Conservation (phyloP, 2,329 filamentous ascomycete species). For the Fonsecaea monophora region DNA sequence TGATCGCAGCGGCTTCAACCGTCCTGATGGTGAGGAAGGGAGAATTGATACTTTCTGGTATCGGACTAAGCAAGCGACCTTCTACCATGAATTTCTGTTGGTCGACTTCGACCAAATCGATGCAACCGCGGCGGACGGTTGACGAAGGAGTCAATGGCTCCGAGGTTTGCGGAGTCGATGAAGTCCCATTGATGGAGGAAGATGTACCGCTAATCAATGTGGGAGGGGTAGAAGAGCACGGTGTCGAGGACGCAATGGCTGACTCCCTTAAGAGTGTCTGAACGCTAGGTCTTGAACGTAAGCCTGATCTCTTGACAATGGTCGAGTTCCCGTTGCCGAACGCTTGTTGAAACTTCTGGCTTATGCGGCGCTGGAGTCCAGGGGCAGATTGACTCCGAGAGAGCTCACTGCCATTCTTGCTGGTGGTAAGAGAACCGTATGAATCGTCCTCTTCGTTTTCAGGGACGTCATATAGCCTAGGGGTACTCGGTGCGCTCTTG, state of each 20-base stretch:
- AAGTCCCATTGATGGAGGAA: constrained; percentile 10
- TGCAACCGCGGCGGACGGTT: constrained; percentile 19
- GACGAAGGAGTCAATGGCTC: constrained; percentile 31
- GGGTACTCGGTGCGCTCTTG: constrained; percentile 19
- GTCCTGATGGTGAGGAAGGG: constrained; percentile 54
- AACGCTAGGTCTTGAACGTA: constrained; percentile 36
- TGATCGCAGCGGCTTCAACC: constrained; percentile 77
- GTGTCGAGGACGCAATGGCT: constrained; percentile 4
- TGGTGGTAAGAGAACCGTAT: neutral
- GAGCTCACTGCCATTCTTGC: neutral
- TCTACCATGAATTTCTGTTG: constrained; percentile 18
- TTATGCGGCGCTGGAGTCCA: constrained; percentile 29
- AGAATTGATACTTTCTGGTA: constrained; percentile 27
- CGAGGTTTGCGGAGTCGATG: constrained; percentile 36
- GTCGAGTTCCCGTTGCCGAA: constrained; percentile 34
- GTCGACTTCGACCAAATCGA: constrained; percentile 28
- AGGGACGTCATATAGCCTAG: neutral
- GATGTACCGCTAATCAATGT: constrained; percentile 32
- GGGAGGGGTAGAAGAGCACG: constrained; percentile 32
- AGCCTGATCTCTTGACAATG: constrained; percentile 34
- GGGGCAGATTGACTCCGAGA: constrained; percentile 30
- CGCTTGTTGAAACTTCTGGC: constrained; percentile 31
- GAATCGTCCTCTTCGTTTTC: constrained; percentile 16
- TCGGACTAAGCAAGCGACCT: constrained; percentile 32
- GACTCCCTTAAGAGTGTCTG: constrained; percentile 31